Base-by-base conservation (phyloP, 345 rosid genomes). In the Eucalyptus polyanthemos region DNA sequence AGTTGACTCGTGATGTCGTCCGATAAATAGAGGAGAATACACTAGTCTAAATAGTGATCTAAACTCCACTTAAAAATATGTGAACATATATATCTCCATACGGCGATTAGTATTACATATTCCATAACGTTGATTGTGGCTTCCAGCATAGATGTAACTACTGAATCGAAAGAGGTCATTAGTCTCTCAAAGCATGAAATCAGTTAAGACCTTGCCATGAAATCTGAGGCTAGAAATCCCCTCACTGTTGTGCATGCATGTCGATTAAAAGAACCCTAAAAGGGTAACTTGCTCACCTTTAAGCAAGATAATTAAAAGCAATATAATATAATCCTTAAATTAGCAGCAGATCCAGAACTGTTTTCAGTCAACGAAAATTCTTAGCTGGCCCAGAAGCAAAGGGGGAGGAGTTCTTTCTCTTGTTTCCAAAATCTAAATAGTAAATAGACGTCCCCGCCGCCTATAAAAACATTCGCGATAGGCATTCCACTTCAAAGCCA, bases 101-200 rank as follows among this genome's bases (percentile, higher is more conserved):
- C 2, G 1, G 3, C 9, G 1, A n/a, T 65, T 29, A 14, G 7
- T 14, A 2, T n/a, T 65, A 29, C 19, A 1, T 29, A n/a, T 7
- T n/a, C 10, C 37, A 0, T 29, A 29, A 65, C 2, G 9, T 65
- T 65, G 72, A 29, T 14, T n/a, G 19, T 65, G 37, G 19, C 3
- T 65, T 29, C 37, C 21, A 14, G 11, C 15, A 29, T 14, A 65
- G 21, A 29, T 4, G 72, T 65, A 14, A 14, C 10, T 4, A 2
- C 37, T 4, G 4, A n/a, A 65, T 29, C 3, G 6, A 65, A 65
- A 29, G 19, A 65, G 72, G 1, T 14, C 72, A n/a, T 65, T 14
- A 65, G 4, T 29, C 5, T 65, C 72, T 65, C 4, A 65, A 65
- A n/a, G 37, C 37, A 7, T 62, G 34, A 62, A 13, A 27, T 29